phyloP scores from a whole-genome alignment of 2,329 filamentous ascomycete genomes.

The Nothophoma quercina region DNA sequence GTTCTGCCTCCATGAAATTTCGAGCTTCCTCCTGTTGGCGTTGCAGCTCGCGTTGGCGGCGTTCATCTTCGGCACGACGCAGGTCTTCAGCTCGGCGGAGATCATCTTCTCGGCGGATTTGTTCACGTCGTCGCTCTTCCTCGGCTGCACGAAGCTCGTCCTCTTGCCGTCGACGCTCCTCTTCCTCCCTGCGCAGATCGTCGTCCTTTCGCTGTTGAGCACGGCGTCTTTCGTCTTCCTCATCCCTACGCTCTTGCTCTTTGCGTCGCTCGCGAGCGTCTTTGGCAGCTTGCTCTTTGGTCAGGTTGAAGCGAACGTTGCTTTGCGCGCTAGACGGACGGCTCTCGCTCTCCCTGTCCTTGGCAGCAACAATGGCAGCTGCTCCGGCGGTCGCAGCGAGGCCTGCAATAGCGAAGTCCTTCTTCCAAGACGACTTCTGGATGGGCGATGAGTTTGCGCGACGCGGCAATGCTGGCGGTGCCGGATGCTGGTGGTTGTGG shows the following conservation, averaged over 20 bases:
- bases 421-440: conserved; percentile 47
- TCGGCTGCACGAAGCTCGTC: conserved; percentile 22
- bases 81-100: conserved; percentile 30
- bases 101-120: conserved; percentile 31
- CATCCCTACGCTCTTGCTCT: conserved; percentile 32
- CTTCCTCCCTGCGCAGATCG: conserved; percentile 25
- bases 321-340: conserved; percentile 44
- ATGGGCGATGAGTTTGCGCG: conserved; percentile 59
- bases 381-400: conserved; percentile 53
- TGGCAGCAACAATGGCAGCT: conserved; percentile 47
- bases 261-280: conserved; percentile 51
- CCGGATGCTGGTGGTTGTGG: conserved; percentile 25
- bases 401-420: conserved; percentile 55
- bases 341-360: conserved; percentile 28
- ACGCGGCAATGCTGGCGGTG: conserved; percentile 37
- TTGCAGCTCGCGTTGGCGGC: conserved; percentile 30
- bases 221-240: conserved; percentile 36
- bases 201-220: conserved; percentile 33
- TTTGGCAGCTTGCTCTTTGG: conserved; percentile 62
- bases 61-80: conserved; percentile 32
- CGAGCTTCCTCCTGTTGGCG: conserved; percentile 42
- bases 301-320: conserved; percentile 65
- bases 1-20: conserved; percentile 37
- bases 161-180: conserved; percentile 24
- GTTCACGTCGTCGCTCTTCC: conserved; percentile 31